Base-by-base conservation (phyloP, 2,329 filamentous ascomycete species). In the Penicillium sumatraense region DNA sequence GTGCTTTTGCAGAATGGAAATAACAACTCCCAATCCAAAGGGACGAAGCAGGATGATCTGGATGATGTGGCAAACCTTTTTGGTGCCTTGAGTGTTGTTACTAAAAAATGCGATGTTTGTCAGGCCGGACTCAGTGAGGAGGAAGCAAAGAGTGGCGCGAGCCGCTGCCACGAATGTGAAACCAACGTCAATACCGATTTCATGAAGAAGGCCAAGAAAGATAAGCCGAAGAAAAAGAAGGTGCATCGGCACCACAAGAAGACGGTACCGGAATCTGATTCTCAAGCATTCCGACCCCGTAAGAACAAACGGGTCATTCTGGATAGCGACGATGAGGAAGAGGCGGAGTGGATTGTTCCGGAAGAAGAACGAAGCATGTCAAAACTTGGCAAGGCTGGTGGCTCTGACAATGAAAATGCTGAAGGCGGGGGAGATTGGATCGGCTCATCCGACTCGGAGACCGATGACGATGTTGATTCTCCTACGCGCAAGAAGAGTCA, bases 41-140 rank as follows among this genome's bases (percentile, higher is more conserved):
- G 77, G 21, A 81, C 81, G 53, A 78, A 80, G 46, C 78, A 81
- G 16, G 78, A 83, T 20, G 90, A 93, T 49, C 76, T 96, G 11
- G 93, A 98, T 70, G 87, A 86, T 26, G 85, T 99, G 68, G 90
- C 92, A 0, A 89, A 95, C 67, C 82, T 97, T 66, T 89, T 99
- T 68, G 91, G 91, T 3, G 90, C 89, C 1, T 84, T 99, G 67
- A 91, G 86, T 56, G 89, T 97, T 53, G 81, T 86, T 62, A 81
- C 84, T 9, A 93, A 88, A 78, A 86, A 87, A 60, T 97, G 93
- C 68, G 90, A 93, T 66, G 86, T 96, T 57, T 97, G 93, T 67
- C 88, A 93, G 64, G 83, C 82, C 48, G 83, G 87, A 14, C 76
- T 96, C 16, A 82, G 81, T 14, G 76, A 77, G 21, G 80, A 82